Conservation (phyloP, 164 flowering plant species). For the Houttuynia cordata region DNA sequence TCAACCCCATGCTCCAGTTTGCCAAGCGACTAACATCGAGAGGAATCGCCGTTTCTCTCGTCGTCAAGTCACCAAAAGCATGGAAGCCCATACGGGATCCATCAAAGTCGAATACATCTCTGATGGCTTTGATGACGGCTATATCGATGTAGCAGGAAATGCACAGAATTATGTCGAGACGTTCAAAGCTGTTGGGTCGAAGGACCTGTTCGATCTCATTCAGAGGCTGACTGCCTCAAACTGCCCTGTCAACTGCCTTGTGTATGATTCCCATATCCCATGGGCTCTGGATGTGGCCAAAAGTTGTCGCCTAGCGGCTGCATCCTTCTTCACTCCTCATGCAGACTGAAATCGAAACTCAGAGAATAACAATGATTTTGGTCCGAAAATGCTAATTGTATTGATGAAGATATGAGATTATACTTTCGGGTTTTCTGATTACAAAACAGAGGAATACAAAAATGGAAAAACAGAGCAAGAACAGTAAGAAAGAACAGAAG, state of each 20-base stretch:
- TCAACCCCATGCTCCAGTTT: no score
- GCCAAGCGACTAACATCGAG: no score
- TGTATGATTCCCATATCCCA: background rate
- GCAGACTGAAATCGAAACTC: no score
- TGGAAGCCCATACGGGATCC: background rate
- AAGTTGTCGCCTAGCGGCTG: background rate
- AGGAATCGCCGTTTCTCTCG: conserved; percentile 2
- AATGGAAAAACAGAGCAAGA: no score
- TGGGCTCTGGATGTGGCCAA: conserved; percentile 2
- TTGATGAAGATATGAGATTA: no score
- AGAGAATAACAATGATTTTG: no score
- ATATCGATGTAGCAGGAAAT: background rate
- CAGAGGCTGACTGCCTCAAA: background rate
- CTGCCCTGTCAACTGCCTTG: no score
- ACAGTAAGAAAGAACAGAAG: no score
- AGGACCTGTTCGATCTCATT: background rate
- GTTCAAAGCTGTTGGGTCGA: background rate
- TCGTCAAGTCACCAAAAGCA: background rate
- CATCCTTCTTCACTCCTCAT: background rate
- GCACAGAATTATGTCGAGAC: background rate
- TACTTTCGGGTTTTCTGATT: no score
- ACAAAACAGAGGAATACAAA: no score
- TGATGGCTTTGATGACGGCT: background rate
- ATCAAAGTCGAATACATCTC: no score
- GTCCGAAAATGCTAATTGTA: no score